These are phyloP conservation scores for Didymella pomorum DNA, from an alignment of 2,329 filamentous ascomycete genomes.

Conservation along the genomic window DNA sequence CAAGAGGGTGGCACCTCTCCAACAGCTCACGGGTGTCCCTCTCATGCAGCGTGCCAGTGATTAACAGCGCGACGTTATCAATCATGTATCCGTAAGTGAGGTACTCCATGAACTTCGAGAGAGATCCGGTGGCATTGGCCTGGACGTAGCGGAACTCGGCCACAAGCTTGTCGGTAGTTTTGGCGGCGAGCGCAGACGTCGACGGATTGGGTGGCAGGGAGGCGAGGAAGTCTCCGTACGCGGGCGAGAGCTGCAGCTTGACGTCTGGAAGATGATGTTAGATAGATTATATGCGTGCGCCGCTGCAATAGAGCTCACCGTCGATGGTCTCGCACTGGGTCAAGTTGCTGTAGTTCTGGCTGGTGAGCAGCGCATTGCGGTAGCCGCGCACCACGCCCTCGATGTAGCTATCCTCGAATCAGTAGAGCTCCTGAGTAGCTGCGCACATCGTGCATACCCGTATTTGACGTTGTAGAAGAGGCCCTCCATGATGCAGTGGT, in stretches of 20 bases:
- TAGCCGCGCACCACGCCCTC: constrained; percentile 98
- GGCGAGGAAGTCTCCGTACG: constrained; percentile 96
- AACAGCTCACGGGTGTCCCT: constrained; percentile 94
- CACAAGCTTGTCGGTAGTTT: constrained; percentile 97
- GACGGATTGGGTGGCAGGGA: constrained; percentile 95
- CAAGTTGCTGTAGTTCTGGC: constrained; percentile 91
- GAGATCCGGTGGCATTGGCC: constrained; percentile 88
- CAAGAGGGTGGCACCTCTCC: constrained; percentile 93
- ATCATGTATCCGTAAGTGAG: constrained; percentile 99
- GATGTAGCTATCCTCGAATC: constrained; percentile 73
- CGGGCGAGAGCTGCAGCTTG: constrained; percentile 94
- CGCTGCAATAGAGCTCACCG: constrained; percentile 64
- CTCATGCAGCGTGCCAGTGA: constrained; percentile 97
- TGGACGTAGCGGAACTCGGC: constrained; percentile 96
- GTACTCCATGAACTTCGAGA: constrained; percentile 97
- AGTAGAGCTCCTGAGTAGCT: constrained; percentile 11
- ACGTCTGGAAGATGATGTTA: constrained; percentile 70
- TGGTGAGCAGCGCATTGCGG: constrained; percentile 88
- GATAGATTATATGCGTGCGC: constrained; percentile 6
- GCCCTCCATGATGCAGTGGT: constrained; percentile 74
- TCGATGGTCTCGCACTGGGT: constrained; percentile 98
- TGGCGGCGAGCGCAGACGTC: constrained; percentile 90
- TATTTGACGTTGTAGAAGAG: constrained; percentile 94
- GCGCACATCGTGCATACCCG: constrained; percentile 66
- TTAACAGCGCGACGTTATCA: constrained; percentile 96